A percentile compares a stretch with the other conserved stretches of the same genome.
These are phyloP conservation scores for Allodekkera sacchari DNA, from an alignment of 805 yeast species.

Conservation along the genomic window DNA sequence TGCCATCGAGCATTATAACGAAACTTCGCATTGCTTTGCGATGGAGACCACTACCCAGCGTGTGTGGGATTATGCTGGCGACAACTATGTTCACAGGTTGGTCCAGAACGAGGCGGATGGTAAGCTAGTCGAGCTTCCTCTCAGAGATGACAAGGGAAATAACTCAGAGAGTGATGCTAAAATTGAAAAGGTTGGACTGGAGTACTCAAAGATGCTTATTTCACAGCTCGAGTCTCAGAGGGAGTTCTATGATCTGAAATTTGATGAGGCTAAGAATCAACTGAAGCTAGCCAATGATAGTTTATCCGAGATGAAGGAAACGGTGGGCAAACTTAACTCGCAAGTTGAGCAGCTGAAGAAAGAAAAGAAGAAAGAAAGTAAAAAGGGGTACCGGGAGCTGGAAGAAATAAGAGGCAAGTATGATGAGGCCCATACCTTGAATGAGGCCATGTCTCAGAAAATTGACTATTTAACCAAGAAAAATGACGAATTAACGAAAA, in stretches of 20 bases:
- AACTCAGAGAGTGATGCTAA: slow-evolving; percentile 28
- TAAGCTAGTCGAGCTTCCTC: slow-evolving; percentile 70
- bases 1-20: slow-evolving; percentile 72
- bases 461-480: slow-evolving; percentile 27
- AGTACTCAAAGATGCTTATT: slow-evolving; percentile 69
- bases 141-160: slow-evolving; percentile 17
- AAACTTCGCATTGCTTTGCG: slow-evolving; percentile 79
- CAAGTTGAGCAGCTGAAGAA: slow-evolving; percentile 3
- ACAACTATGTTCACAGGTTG: slow-evolving; percentile 79
- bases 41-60: slow-evolving; percentile 81
- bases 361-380: slow-evolving; percentile 9
- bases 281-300: slow-evolving; percentile 12
- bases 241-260: slow-evolving; percentile 62
- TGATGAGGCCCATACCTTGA: slow-evolving; percentile 39
- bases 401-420: slow-evolving; percentile 20
- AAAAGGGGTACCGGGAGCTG: slow-evolving; percentile 11
- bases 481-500: slow-evolving; percentile 26
- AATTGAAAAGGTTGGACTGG: slow-evolving; percentile 55
- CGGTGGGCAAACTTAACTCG: slow-evolving; percentile 6
- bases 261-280: slow-evolving; percentile 23
- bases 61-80: slow-evolving; percentile 94
- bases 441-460: slow-evolving; percentile 32
- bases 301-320: slow-evolving; percentile 24
- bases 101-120: slow-evolving; percentile 85
- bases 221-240: slow-evolving; percentile 82